Evolutionary conservation across 306 rosid genomes (phyloP), one percentile per base, ranked within the genome.

Genomic region (Mimosa bimucronata): DNA sequence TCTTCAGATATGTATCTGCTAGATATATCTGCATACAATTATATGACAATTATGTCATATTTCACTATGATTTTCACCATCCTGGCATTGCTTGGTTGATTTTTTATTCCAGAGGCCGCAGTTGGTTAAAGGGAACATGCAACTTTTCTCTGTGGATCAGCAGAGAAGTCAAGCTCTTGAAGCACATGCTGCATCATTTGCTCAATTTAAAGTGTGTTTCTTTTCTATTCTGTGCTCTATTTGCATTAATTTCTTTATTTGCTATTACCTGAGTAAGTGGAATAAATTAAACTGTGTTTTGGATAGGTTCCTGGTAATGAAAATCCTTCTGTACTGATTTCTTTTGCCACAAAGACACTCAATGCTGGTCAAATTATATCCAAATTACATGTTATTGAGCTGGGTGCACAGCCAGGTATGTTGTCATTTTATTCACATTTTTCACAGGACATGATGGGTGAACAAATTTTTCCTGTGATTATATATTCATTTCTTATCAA

Each of bases 91-190:
- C 61, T 74, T 37, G 77, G 61, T 81, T 78, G 74, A 83, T 60
- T 77, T 82, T 77, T 15, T 16, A 66, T 34, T 66, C 70, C 52
- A 96, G 99, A 86, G 97, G 92, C 97, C 97, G 48, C 98, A 96
- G 75, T 82, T 96, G 89, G 99, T 96, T 79, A 96, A 96, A 85
- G 99, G 99, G 82, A 96, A 92, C 84, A 88, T 96, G 99, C 99
- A 96, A 80, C 98, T 96, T 75, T 96, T 90, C 82, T 96, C 99
- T 0, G 89, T 93, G 80, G 99, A 96, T 40, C 99, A 96, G 88
- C 99, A 96, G 88, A 92, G 98, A 55, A 95, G 99, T 87, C 99
- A 95, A 87, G 99, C 99, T 75, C 94, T 95, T 79, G 99, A 95
- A 90, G 98, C 99, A 10, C 99, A 95, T 68, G 98, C 99, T 41